A percentile compares a stretch with the other conserved stretches of the same genome.
Conservation (phyloP, 306 rosid species). For the Pyrus bretschneideri region DNA sequence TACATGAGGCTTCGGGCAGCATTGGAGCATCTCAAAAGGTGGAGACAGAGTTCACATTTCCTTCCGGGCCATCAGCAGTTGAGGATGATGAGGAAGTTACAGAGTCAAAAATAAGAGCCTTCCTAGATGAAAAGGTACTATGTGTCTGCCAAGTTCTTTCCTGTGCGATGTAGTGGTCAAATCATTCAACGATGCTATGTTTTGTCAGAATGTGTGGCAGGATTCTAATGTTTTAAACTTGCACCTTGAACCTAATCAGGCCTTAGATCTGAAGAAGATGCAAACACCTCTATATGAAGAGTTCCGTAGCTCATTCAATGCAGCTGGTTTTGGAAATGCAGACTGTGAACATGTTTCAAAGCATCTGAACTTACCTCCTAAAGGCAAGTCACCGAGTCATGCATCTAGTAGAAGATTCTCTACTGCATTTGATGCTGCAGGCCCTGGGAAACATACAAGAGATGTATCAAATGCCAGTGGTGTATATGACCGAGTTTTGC, state of each 20-base stretch:
- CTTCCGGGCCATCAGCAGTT: constrained; percentile 44
- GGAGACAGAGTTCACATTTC: constrained; percentile 44
- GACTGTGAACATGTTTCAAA: constrained; percentile 37
- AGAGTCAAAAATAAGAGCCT: constrained; percentile 77
- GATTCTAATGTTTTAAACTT: neutral
- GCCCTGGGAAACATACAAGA: constrained; percentile 40
- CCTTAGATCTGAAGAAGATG: constrained; percentile 74
- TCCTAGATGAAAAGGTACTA: constrained; percentile 74
- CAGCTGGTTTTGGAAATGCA: constrained; percentile 36
- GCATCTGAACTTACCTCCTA: constrained; percentile 42
- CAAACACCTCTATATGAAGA: constrained; percentile 85
- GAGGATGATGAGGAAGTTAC: constrained; percentile 93
- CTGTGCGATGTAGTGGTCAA: neutral
- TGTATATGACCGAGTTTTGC: constrained; percentile 47
- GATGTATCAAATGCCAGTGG: constrained; percentile 32
- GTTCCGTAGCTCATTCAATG: constrained; percentile 53
- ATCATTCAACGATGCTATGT: neutral
- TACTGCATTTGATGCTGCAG: constrained; percentile 30
- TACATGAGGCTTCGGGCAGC: constrained; percentile 20
- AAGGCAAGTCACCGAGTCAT: constrained; percentile 52
- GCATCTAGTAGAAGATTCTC: constrained; percentile 54
- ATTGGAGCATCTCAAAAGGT: constrained; percentile 27
- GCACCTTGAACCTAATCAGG: constrained; percentile 40
- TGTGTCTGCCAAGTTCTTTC: neutral
- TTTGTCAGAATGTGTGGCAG: neutral